These are phyloP conservation scores for Limnanthes douglasii DNA, from an alignment of 345 rosid species.

Conservation along the genomic window DNA sequence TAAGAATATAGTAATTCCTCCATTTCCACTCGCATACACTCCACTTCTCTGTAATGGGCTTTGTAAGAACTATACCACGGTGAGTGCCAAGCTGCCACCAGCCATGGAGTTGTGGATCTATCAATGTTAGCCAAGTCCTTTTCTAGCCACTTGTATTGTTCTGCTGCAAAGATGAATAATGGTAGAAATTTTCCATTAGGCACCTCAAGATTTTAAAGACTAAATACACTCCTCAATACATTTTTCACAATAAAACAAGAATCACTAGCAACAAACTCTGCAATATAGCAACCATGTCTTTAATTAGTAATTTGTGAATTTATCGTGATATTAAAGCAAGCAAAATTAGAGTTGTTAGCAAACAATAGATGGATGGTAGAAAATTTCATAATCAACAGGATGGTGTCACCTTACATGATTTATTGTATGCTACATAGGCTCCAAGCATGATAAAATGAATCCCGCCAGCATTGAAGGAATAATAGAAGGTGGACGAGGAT, in stretches of 20 bases:
- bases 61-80: slow-evolving; percentile 86
- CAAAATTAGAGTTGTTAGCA: neutral
- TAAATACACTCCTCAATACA: too few species aligned
- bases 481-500: slow-evolving; percentile 58
- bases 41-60: slow-evolving; percentile 84
- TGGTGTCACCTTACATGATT: slow-evolving; percentile 23
- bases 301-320: too few species aligned
- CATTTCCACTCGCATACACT: slow-evolving; percentile 84
- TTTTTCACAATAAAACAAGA: too few species aligned
- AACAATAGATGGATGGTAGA: neutral
- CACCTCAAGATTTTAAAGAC: too few species aligned
- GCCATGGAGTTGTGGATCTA: slow-evolving; percentile 71
- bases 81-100: slow-evolving; percentile 72
- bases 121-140: slow-evolving; percentile 40
- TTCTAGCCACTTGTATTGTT: slow-evolving; percentile 75
- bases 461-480: slow-evolving; percentile 89
- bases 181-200: too few species aligned
- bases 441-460: slow-evolving; percentile 85
- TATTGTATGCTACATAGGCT: slow-evolving; percentile 44
- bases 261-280: too few species aligned
- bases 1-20: slow-evolving; percentile 53
- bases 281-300: too few species aligned
- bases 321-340: neutral
- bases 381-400: neutral
- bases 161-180: slow-evolving; percentile 39